phyloP scores from a whole-genome alignment of 2,329 filamentous ascomycete genomes.

The Emydomyces testavorans region DNA sequence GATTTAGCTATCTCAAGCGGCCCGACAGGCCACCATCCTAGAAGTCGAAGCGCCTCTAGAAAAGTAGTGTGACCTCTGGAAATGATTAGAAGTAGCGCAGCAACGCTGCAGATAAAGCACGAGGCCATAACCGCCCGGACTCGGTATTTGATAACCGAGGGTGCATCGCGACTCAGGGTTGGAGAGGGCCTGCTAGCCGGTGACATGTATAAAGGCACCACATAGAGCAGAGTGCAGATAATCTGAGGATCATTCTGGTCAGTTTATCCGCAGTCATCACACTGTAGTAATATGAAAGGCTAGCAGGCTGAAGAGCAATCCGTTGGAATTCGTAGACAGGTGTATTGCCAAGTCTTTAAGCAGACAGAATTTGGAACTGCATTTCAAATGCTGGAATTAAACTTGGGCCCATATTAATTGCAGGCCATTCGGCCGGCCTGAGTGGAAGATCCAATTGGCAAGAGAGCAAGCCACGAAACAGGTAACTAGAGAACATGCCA shows the following conservation, averaged over 20 bases:
- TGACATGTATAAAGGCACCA: constrained; percentile 81
- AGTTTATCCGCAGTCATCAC: neutral
- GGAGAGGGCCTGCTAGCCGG: constrained; percentile 66
- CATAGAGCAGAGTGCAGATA: constrained; percentile 76
- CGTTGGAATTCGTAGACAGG: neutral
- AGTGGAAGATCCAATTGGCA: neutral
- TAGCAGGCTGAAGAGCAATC: neutral
- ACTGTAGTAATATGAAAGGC: too few relatives aligned
- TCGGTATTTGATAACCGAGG: constrained; percentile 76
- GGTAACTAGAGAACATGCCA: neutral
- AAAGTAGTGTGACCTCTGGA: constrained; percentile 41
- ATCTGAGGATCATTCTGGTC: constrained; percentile 42
- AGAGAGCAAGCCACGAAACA: neutral
- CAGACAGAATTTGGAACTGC: too few relatives aligned
- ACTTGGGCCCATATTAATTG: too few relatives aligned
- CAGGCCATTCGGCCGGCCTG: too few relatives aligned
- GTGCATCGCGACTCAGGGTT: constrained; percentile 71
- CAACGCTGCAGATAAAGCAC: constrained; percentile 54
- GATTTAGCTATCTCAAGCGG: constrained; percentile 51
- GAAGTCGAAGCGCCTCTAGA: constrained; percentile 50
- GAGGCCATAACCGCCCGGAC: constrained; percentile 69
- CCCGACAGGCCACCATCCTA: constrained; percentile 73
- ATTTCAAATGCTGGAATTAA: too few relatives aligned
- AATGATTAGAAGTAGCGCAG: constrained; percentile 57
- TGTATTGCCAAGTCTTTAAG: too few relatives aligned